Conservation (phyloP, 257 asterid species). For the Solanum pennellii region DNA sequence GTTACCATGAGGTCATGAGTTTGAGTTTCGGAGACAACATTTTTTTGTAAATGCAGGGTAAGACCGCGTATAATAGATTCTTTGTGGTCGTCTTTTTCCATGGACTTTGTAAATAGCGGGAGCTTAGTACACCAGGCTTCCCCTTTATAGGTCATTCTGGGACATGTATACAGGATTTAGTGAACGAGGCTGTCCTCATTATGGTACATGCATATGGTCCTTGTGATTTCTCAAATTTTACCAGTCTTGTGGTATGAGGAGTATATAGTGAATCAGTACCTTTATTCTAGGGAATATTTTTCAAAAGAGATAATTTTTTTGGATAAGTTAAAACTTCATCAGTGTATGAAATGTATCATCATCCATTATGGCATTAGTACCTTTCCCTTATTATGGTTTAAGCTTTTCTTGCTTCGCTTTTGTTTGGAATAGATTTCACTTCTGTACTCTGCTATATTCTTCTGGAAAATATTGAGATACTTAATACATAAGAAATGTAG, state of each 20-base stretch:
- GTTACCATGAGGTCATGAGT: neutral
- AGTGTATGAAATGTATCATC: neutral
- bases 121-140: neutral
- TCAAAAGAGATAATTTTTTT: neutral
- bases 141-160: neutral
- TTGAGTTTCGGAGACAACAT: neutral
- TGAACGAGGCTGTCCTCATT: neutral
- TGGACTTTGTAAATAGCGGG: neutral
- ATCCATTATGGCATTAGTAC: neutral
- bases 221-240: neutral
- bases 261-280: neutral
- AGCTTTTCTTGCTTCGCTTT: neutral
- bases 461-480: neutral
- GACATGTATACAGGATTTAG: neutral
- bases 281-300: neutral
- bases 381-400: neutral
- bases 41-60: neutral
- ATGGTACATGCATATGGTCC: neutral
- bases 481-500: neutral
- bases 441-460: neutral
- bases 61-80: neutral
- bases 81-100: neutral
- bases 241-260: neutral
- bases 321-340: neutral
- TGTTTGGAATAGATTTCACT: neutral